Evolutionary conservation across 768 basidiomycete species (phyloP).

Genomic region (Termitomyces eurrhizus): DNA sequence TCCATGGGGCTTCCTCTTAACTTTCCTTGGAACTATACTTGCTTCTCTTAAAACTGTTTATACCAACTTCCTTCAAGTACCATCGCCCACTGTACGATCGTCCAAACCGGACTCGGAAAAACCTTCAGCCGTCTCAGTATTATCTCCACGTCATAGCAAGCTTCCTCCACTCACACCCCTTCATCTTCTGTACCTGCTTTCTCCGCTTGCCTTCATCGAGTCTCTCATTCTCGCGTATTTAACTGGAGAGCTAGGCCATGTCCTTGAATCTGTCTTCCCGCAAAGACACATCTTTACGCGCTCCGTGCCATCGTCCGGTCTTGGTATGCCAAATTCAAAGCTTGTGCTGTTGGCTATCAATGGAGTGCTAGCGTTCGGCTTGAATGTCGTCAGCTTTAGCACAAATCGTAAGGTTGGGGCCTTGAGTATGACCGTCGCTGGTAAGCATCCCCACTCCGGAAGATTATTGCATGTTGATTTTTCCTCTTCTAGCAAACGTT

Average conservation of each 20-base stretch:
- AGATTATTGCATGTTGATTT: not conserved
- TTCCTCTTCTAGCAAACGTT: slow-evolving; percentile 60
- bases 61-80: slow-evolving; percentile 76
- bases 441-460: slow-evolving; percentile 34
- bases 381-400: slow-evolving; percentile 93
- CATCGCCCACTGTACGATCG: slow-evolving; percentile 14
- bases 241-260: slow-evolving; percentile 74
- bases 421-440: slow-evolving; percentile 87
- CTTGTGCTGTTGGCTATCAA: slow-evolving; percentile 64
- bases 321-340: slow-evolving; percentile 29
- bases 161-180: slow-evolving; percentile 50
- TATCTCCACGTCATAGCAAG: not conserved
- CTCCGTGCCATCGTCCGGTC: slow-evolving; percentile 33
- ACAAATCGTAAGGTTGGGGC: slow-evolving; percentile 93
- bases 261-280: slow-evolving; percentile 32
- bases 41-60: slow-evolving; percentile 93
- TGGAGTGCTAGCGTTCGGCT: slow-evolving; percentile 82
- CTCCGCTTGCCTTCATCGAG: slow-evolving; percentile 87
- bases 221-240: slow-evolving; percentile 74
- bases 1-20: slow-evolving; percentile 76
- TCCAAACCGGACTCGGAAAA: not conserved
- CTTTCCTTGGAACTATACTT: slow-evolving; percentile 85
- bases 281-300: slow-evolving; percentile 3
- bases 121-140: not conserved
- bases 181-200: slow-evolving; percentile 86